Conservation (phyloP, 441 rosid genomes). For the Mallotus japonicus region DNA sequence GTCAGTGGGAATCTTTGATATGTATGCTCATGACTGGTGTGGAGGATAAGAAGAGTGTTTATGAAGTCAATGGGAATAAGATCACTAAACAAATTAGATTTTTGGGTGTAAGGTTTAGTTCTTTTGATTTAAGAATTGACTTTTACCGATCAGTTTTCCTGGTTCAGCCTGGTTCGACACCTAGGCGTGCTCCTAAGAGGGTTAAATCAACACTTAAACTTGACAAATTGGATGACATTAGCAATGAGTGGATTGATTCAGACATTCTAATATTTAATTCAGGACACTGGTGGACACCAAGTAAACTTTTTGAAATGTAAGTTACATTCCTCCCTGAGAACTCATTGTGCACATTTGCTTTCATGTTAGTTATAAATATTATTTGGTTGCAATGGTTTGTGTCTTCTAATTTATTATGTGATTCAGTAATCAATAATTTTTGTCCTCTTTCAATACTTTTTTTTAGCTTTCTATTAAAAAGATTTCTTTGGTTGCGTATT, state of each 20-base stretch:
- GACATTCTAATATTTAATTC: slow-evolving; percentile 66
- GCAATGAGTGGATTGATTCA: slow-evolving; percentile 68
- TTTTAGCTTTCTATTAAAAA: too few relatives aligned
- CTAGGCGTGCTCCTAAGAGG: slow-evolving; percentile 60
- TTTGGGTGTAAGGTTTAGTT: slow-evolving; percentile 51
- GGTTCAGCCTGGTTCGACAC: slow-evolving; percentile 49
- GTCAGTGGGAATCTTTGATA: slow-evolving; percentile 70
- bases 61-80: slow-evolving; percentile 55
- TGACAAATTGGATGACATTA: slow-evolving; percentile 57
- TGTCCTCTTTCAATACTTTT: background rate
- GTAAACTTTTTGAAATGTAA: slow-evolving; percentile 70
- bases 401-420: background rate
- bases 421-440: background rate
- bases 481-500: too few relatives aligned
- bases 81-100: slow-evolving; percentile 56
- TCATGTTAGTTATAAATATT: background rate
- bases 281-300: slow-evolving; percentile 80
- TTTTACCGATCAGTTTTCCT: slow-evolving; percentile 67
- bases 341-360: background rate
- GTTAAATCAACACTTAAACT: slow-evolving; percentile 54
- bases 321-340: slow-evolving; percentile 21
- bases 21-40: slow-evolving; percentile 73
- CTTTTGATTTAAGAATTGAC: slow-evolving; percentile 48
- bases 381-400: background rate
- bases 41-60: slow-evolving; percentile 57